These are phyloP conservation scores for Trypanosoma theileri DNA, from an alignment of 208 protist species.

Conservation along the genomic window DNA sequence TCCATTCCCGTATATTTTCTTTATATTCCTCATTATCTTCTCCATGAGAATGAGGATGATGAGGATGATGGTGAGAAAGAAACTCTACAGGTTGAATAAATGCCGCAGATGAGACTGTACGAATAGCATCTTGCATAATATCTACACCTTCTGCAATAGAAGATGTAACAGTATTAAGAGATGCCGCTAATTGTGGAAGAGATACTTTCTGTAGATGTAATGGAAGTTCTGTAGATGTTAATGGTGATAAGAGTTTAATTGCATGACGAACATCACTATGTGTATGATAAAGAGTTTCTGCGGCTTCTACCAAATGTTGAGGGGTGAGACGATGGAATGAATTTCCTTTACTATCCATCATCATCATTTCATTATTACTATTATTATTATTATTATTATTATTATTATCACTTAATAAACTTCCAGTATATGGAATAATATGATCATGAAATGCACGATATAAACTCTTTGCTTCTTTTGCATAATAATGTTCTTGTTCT, in stretches of 20 bases:
- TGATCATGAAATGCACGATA: slow-evolving; percentile 27
- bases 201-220: slow-evolving; percentile 5
- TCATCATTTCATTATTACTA: neutral
- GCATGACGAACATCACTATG: slow-evolving; percentile 23
- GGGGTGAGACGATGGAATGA: slow-evolving; percentile 7
- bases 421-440: slow-evolving; percentile 20
- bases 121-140: slow-evolving; percentile 20
- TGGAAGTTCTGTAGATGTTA: neutral
- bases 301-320: slow-evolving; percentile 16
- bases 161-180: neutral
- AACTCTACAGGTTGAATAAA: slow-evolving; percentile 13
- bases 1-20: neutral
- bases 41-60: neutral
- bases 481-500: slow-evolving; percentile 3
- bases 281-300: slow-evolving; percentile 13
- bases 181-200: neutral
- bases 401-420: too few relatives aligned
- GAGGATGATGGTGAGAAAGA: neutral
- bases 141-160: neutral
- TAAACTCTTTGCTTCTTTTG: slow-evolving; percentile 20
- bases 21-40: too few relatives aligned
- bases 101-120: slow-evolving; percentile 13
- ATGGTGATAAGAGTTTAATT: neutral
- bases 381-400: neutral
- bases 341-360: neutral